Percentiles rank a stretch among this genome's conserved stretches.
Conservation (phyloP, 768 basidiomycete species). For the Kwoniella mangroviensis region DNA sequence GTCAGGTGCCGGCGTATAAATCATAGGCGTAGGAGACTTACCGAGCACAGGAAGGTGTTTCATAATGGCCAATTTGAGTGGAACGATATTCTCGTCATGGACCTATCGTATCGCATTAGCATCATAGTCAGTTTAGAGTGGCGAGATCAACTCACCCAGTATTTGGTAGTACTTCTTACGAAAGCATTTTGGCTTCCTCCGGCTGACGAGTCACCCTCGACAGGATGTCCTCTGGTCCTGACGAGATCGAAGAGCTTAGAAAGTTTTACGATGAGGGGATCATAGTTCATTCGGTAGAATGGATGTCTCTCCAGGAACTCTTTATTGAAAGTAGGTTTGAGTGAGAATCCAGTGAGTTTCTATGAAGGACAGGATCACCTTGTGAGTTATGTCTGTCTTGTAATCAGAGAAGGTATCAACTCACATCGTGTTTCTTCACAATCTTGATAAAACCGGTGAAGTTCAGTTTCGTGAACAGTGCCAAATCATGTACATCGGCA, state of each 20-base stretch:
- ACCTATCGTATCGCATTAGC: constrained; percentile 59
- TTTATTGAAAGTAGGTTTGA: constrained; percentile 87
- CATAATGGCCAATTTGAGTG: constrained; percentile 89
- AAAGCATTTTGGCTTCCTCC: constrained; percentile 97
- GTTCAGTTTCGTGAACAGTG: constrained; percentile 93
- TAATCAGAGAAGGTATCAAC: not conserved
- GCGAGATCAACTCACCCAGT: constrained; percentile 72
- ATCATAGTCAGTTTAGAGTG: not conserved
- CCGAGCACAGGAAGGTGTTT: constrained; percentile 92
- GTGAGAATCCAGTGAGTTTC: constrained; percentile 86
- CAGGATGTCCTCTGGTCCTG: constrained; percentile 90
- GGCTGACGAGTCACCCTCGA: constrained; percentile 88
- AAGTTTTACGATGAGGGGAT: constrained; percentile 91
- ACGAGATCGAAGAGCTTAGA: constrained; percentile 94
- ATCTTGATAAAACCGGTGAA: constrained; percentile 99
- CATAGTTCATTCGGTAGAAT: constrained; percentile 77
- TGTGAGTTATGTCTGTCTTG: constrained; percentile 1
- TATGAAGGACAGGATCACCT: constrained; percentile 53
- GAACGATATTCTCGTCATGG: constrained; percentile 91
- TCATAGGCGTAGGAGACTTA: constrained; percentile 55
- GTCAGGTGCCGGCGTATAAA: not conserved
- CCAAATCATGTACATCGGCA: constrained; percentile 70
- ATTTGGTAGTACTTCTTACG: constrained; percentile 97
- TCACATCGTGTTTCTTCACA: constrained; percentile 70
- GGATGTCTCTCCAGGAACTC: constrained; percentile 91